Base-by-base conservation (phyloP, 2,329 filamentous ascomycete species). In the Thielaviopsis populi region DNA sequence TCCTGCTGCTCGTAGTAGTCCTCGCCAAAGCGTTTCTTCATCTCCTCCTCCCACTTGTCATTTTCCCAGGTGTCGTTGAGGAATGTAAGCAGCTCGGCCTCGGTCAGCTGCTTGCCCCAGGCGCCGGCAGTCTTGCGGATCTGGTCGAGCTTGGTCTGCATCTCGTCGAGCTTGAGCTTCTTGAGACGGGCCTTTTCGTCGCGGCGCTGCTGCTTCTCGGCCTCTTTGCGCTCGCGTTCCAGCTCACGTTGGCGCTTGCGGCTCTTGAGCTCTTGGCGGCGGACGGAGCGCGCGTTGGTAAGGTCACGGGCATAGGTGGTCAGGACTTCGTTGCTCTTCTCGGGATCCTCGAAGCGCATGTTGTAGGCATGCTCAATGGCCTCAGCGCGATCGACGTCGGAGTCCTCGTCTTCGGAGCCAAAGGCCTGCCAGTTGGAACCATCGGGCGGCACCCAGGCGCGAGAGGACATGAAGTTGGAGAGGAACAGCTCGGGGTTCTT, bases 321-420 rank as follows among this genome's bases (percentile, higher is more conserved):
- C 40, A 99, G 78, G 60, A 88, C 85, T 74, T 96, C 90, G 71
- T 96, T 96, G 69, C 89, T 85, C 71, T 89, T 91, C 66, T 82
- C 82, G 0, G 94, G 91, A 70, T 97, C 89, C 73, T 99, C 94
- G 71, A 99, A 99, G 41, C 94, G 87, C 75, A 96, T 76, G 75
- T 99, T 99, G 77, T 96, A 99, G 3, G 91, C 91, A 68, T 88
- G 82, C 75, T 99, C 94, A 70, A 92, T 95, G 66, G 87, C 84
- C 54, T 97, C 92, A 30, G 91, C 91, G 56, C 83, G 80, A 33
- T 82, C 80, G 41, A 89, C 77, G 37, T 88, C 84, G 1, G 80
- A 89, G 61, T 96, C 89, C 68, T 94, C 91, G 0, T 96, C 91
- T 69, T 99, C 94, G 0, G 91, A 96, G 71, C 96, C 90, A 65